Evolutionary conservation across 768 basidiomycete genomes (phyloP), one percentile per base, ranked within the genome.

Genomic region (Krasilnikovozyma curviuscula): DNA sequence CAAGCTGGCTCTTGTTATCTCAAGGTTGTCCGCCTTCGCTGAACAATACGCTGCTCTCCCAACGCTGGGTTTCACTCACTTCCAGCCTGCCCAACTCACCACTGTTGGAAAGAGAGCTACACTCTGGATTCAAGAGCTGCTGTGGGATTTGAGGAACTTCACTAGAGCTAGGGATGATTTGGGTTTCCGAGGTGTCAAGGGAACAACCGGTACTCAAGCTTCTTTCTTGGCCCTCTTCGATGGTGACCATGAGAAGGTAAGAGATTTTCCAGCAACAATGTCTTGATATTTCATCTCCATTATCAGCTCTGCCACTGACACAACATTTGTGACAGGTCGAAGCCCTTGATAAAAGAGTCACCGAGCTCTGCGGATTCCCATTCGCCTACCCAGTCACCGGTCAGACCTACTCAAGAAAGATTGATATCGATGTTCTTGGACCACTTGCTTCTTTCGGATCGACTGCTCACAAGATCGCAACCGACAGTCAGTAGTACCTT

Each of bases 161-260:
- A 77, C 78, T 61, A 76, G 91, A 27, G 86, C 83, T 0, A 70
- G 84, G 21, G 78, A 83, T 54, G 91, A 97, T 63, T 66, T 98
- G 42, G 91, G 93, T 4, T 97, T 98, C 71, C 76, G 93, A 46
- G 93, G 93, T 39, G 93, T 91, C 44, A 98, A 98, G 66, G 93
- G 93, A n/a, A 97, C 93, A 0, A 98, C 93, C 0, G 93, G 93
- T 8, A 97, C 93, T 0, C 93, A 97, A 64, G 93, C 84, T 3
- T 86, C 83, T 56, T 98, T 97, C 70, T 69, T 97, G 47, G 70
- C 86, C 0, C 69, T 98, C 28, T 97, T 98, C 59, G 82, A 95
- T 52, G 89, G 89, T 0, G 79, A 95, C 62, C 89, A 98, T 63
- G 76, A 76, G 54, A 97, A 97, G 71, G 82, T 78, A 35, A 13